Percentiles rank a stretch among this genome's conserved stretches.
These are phyloP conservation scores for Ceratobasidium sp. DNA, from an alignment of 1,284 basidiomycete genomes.

Conservation along the genomic window DNA sequence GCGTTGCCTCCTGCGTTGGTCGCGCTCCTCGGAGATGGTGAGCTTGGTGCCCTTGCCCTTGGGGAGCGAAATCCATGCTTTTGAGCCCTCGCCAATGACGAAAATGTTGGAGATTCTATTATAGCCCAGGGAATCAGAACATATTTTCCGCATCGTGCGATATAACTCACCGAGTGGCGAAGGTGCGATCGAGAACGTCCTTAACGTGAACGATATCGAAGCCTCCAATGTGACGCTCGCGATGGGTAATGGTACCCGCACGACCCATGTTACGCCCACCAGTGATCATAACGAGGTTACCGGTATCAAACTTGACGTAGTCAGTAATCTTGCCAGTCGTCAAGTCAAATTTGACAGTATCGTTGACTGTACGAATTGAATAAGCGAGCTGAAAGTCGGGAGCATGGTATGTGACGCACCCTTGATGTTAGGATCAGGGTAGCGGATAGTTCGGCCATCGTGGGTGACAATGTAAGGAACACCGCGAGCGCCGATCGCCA, in stretches of 20 bases:
- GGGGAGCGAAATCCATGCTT: conserved; percentile 97
- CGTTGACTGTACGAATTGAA: conserved; percentile 69
- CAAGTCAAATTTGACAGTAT: conserved; percentile 97
- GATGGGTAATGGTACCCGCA: conserved; percentile 93
- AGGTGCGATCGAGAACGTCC: conserved; percentile 93
- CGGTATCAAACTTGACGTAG: conserved; percentile 95
- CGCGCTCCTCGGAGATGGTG: conserved; percentile 86
- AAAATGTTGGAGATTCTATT: conserved; percentile 94
- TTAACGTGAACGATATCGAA: conserved; percentile 98
- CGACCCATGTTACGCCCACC: conserved; percentile 99
- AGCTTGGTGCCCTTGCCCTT: conserved; percentile 98
- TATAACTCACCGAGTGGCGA: conserved; percentile 85
- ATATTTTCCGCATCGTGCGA: background rate
- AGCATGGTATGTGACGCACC: background rate
- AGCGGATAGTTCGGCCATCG: conserved; percentile 99
- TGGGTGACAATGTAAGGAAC: conserved; percentile 98
- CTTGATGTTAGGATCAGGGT: conserved; percentile 95
- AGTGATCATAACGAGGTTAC: conserved; percentile 97
- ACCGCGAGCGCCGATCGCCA: conserved; percentile 91
- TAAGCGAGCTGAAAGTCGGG: background rate
- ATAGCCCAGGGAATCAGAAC: conserved; percentile 28
- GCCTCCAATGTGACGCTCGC: conserved; percentile 97
- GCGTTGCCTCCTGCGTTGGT: conserved; percentile 49
- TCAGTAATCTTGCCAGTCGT: conserved; percentile 92
- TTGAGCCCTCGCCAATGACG: conserved; percentile 93